phyloP scores from a whole-genome alignment of 2,329 filamentous ascomycete species.

The Fusarium udum region DNA sequence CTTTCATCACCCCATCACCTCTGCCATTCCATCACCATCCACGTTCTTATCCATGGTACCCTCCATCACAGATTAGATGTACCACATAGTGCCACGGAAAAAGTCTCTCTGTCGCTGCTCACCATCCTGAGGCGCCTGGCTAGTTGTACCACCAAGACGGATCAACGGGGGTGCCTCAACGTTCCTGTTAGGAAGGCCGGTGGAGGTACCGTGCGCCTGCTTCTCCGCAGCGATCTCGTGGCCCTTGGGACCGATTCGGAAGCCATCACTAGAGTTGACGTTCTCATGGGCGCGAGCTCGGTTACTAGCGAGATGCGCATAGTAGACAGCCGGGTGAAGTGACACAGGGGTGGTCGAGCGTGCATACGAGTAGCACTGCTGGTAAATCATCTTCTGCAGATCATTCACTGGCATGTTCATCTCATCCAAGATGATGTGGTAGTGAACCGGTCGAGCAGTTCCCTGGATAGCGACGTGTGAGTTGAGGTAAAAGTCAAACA shows the following conservation, averaged over 20 bases:
- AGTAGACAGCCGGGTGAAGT: conserved; percentile 89
- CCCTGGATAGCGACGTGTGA: conserved; percentile 84
- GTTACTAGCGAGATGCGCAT: conserved; percentile 87
- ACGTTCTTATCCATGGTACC: background rate
- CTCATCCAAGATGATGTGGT: conserved; percentile 89
- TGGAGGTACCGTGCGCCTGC: conserved; percentile 51
- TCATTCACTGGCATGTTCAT: conserved; percentile 71
- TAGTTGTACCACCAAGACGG: conserved; percentile 42
- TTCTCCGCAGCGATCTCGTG: conserved; percentile 52
- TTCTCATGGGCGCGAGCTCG: conserved; percentile 81
- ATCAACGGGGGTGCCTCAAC: conserved; percentile 46
- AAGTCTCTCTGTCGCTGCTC: conserved; percentile 49
- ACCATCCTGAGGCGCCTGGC: conserved; percentile 36
- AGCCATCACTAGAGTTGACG: conserved; percentile 55
- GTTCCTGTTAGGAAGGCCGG: conserved; percentile 33
- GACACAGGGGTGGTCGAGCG: conserved; percentile 94
- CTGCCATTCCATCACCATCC: background rate
- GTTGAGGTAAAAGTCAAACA: conserved; percentile 83
- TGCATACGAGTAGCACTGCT: conserved; percentile 93
- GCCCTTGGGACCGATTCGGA: conserved; percentile 55
- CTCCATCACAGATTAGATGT: conserved; percentile 45
- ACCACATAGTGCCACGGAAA: conserved; percentile 56
- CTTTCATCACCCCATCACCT: background rate
- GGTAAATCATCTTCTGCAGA: conserved; percentile 89
- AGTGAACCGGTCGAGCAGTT: conserved; percentile 90